A percentile compares a stretch with the other conserved stretches of the same genome.
Conservation (phyloP, 495 filamentous ascomycete genomes). For the Neurospora sp. region DNA sequence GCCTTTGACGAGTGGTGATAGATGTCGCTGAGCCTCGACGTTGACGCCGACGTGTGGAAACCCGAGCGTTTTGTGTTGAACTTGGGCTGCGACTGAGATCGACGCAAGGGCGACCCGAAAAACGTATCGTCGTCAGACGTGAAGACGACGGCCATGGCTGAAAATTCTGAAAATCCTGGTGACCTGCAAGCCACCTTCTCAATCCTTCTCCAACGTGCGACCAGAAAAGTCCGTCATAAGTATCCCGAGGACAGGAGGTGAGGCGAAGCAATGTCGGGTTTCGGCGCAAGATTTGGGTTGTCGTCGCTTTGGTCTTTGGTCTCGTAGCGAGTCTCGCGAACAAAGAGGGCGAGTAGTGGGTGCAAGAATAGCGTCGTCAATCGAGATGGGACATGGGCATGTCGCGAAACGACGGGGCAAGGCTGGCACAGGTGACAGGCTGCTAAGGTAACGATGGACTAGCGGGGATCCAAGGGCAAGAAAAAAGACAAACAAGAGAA, state of each 20-base stretch:
- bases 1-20: constrained; percentile 23
- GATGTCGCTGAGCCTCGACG: constrained; percentile 30
- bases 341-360: neutral
- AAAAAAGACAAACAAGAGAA: neutral
- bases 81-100: constrained; percentile 39
- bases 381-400: neutral
- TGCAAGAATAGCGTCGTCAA: neutral
- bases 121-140: constrained; percentile 34
- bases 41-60: constrained; percentile 33
- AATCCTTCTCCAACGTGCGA: constrained; percentile 21
- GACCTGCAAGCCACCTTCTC: constrained; percentile 20
- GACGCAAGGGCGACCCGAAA: constrained; percentile 35
- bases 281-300: neutral
- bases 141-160: constrained; percentile 37
- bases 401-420: neutral
- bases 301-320: neutral
- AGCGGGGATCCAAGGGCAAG: neutral
- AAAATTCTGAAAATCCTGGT: constrained; percentile 7
- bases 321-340: neutral
- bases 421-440: neutral
- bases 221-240: constrained; percentile 18
- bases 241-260: constrained; percentile 1
- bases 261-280: neutral
- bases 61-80: constrained; percentile 24
- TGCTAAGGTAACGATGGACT: neutral